Evolutionary conservation across 805 yeast genomes (phyloP), one percentile per base, ranked within the genome.

Genomic region (Starmerella vaccinii): DNA sequence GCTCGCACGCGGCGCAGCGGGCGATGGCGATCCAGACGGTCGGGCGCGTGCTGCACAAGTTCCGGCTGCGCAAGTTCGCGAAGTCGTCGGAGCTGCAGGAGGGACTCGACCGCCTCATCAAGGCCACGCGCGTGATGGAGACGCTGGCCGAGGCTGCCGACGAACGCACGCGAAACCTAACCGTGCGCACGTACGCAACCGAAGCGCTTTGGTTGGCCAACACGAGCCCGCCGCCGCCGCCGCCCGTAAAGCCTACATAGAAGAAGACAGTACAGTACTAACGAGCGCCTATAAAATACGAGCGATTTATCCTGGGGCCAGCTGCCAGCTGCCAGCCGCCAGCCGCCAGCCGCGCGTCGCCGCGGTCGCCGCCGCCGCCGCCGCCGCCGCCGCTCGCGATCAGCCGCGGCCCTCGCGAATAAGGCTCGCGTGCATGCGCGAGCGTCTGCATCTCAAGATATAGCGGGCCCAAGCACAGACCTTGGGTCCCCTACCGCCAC

Each of bases 41-140:
- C 39, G 99, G 99, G 3, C 73, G 98, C 54, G 77, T 92, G 0
- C 69, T 92, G 41, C 87, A 84, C 66, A 85, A 86, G 63, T 69
- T 90, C 43, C 90, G 92, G 1, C 71, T 70, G 52, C 72, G 58
- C 10, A 43, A 50, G 33, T 61, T 53, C 40, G 57, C 57, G 39
- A 75, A 49, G 75, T 78, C 51, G 76, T 78, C 54, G 12, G 63
- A 60, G 15, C 52, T 60, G 27, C 63, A 60, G 50, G 60, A 54
- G 27, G 63, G 60, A 10, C 55, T 60, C n/a, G 54, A 56, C 22
- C 50, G 53, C 29, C 50, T 60, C 10, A 58, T 59, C 9, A 34
- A 44, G 10, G 48, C 49, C 21, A 50, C 58, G 21, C 54, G 61
- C n/a, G 39, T 59, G 16, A 37, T 58, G 47, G 63, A 60, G 13